Evolutionary conservation across 1,284 basidiomycete species (phyloP).

Genomic region (Ceratobasidium sp.): DNA sequence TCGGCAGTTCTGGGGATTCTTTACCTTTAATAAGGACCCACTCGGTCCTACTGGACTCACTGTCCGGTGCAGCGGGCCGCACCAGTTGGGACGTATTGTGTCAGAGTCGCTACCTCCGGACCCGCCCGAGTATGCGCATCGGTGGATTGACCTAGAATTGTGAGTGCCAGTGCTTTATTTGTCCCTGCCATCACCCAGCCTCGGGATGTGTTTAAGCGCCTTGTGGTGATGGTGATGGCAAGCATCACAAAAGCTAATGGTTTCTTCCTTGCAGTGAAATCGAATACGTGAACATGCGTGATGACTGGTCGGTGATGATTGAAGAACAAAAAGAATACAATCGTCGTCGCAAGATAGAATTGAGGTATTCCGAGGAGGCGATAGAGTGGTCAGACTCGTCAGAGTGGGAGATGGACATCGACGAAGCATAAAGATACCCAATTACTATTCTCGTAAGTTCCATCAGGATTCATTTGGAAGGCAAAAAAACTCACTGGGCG

Average conservation of each 20-base stretch:
- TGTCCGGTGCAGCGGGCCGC: not conserved
- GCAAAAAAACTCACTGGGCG: too few species aligned
- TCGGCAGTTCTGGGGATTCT: slow-evolving; percentile 33
- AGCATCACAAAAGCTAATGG: not conserved
- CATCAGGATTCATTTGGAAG: too few species aligned
- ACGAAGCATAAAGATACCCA: too few species aligned
- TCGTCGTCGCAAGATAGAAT: too few species aligned
- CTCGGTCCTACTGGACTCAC: slow-evolving; percentile 14
- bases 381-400: too few species aligned
- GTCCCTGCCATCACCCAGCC: not conserved
- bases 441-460: too few species aligned
- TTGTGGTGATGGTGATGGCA: too few species aligned
- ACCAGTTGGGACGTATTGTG: not conserved
- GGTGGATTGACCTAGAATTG: not conserved
- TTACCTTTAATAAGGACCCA: slow-evolving; percentile 11
- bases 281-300: not conserved
- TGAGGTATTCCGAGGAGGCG: too few species aligned
- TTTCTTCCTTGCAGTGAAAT: not conserved
- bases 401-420: too few species aligned
- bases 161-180: not conserved
- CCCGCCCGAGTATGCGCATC: not conserved
- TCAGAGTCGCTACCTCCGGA: not conserved
- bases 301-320: not conserved
- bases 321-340: not conserved
- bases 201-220: too few species aligned